A percentile compares a stretch with the other conserved stretches of the same genome.
phyloP scores from a whole-genome alignment of 768 basidiomycete species.

The Rhizopogon vulgaris region DNA sequence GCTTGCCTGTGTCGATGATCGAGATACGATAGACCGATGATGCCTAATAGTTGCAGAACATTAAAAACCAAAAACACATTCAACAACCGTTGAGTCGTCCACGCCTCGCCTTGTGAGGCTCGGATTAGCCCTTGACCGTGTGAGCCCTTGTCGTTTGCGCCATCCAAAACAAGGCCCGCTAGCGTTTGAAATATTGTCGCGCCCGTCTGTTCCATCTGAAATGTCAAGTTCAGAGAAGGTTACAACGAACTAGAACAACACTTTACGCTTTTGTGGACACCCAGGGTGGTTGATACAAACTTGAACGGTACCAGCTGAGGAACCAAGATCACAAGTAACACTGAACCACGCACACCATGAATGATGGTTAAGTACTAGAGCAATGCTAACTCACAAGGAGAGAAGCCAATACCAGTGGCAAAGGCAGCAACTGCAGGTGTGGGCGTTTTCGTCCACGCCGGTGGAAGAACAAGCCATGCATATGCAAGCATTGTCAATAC shows the following conservation, averaged over 20 bases:
- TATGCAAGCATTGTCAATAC: conserved; percentile 55
- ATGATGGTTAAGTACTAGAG: background rate
- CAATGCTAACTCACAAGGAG: conserved; percentile 42
- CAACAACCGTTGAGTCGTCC: conserved; percentile 49
- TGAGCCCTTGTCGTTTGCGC: conserved; percentile 1
- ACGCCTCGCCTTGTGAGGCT: conserved; percentile 3
- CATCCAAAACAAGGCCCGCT: conserved; percentile 53
- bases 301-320: conserved; percentile 64
- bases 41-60: conserved; percentile 45
- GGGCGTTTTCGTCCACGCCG: conserved; percentile 48
- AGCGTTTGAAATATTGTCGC: conserved; percentile 68
- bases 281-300: conserved; percentile 74
- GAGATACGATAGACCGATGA: conserved; percentile 43
- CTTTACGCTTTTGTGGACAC: conserved; percentile 72
- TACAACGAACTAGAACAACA: background rate
- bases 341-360: conserved; percentile 28
- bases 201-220: conserved; percentile 69
- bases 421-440: conserved; percentile 57
- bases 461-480: conserved; percentile 60
- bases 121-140: background rate
- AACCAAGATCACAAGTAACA: conserved; percentile 68
- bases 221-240: background rate
- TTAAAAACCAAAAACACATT: conserved; percentile 54
- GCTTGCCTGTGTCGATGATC: conserved; percentile 35
- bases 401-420: conserved; percentile 66